Base-by-base conservation (phyloP, 352 stramenopile species). In the Pythium myriotylum region DNA sequence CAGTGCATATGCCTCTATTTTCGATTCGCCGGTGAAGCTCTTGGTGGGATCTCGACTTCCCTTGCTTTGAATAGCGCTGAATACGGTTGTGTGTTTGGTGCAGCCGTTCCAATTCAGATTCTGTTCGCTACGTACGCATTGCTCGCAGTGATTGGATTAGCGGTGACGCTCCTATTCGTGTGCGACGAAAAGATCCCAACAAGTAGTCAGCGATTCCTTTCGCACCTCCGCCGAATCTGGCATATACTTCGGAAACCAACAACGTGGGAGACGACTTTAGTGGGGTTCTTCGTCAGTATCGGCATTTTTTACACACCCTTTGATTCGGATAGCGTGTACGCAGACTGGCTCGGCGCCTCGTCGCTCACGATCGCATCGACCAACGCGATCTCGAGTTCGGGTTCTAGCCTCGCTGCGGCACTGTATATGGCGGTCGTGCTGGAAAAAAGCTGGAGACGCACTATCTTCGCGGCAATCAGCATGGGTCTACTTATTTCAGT, bases 371-470 rank as follows among this genome's bases (percentile, higher is more conserved):
- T n/a, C n/a, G n/a, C n/a, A n/a, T n/a, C n/a, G n/a, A n/a, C n/a
- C n/a, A n/a, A n/a, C n/a, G n/a, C n/a, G n/a, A n/a, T n/a, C n/a
- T n/a, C n/a, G n/a, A n/a, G n/a, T n/a, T n/a, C n/a, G n/a, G n/a
- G n/a, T n/a, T n/a, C n/a, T n/a, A n/a, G n/a, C n/a, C n/a, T n/a
- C n/a, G 35, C 46, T 29, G 49, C 51, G 19, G 17, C 51, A 7
- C 37, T 46, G 2, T 41, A 46, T 20, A 16, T 51, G 19, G 23
- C 20, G 2, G 54, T 43, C 6, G 27, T 59, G 43, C 45, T 63
- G 49, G 48, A 60, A 20, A 29, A 29, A n/a, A 69, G 54, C 23
- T 69, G 62, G 62, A 54, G 55, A 35, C 32, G 33, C 13, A 46
- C 52, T 17, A 16, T 60, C 23, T 43, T 51, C 16, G 7, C 19